Conservation (phyloP, 2,329 filamentous ascomycete genomes). For the Cercospora sp. region DNA sequence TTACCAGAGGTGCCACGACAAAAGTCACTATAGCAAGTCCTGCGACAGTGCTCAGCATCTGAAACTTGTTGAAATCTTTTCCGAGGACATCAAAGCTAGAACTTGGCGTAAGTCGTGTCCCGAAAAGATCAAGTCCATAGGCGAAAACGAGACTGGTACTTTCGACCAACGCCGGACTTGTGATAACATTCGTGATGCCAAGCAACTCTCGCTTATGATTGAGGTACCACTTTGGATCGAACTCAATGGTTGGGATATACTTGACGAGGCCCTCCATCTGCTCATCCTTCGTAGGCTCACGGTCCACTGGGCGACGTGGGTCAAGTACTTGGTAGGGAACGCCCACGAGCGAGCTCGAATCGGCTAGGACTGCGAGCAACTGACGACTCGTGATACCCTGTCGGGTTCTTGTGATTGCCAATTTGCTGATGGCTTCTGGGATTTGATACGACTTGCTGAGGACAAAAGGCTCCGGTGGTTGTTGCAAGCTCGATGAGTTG, state of each 20-base stretch:
- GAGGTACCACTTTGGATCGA: conserved; percentile 78
- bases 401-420: conserved; percentile 83
- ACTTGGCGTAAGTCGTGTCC: conserved; percentile 82
- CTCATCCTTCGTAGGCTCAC: conserved; percentile 78
- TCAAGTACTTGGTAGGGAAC: conserved; percentile 80
- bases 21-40: conserved; percentile 76
- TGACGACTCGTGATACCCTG: conserved; percentile 88
- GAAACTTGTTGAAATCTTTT: conserved; percentile 88
- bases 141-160: conserved; percentile 89
- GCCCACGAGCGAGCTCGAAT: conserved; percentile 71
- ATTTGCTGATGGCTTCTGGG: conserved; percentile 72
- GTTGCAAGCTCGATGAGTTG: conserved; percentile 76
- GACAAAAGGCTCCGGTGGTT: conserved; percentile 69
- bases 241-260: conserved; percentile 76
- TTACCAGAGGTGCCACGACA: conserved; percentile 81
- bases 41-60: conserved; percentile 78
- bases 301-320: conserved; percentile 79
- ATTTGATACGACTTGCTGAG: conserved; percentile 80
- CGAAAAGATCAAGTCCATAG: conserved; percentile 86
- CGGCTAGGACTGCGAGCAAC: conserved; percentile 75
- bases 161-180: conserved; percentile 78
- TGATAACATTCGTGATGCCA: conserved; percentile 71
- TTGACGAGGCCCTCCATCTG: conserved; percentile 77
- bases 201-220: conserved; percentile 81
- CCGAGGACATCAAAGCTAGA: conserved; percentile 89